phyloP scores from a whole-genome alignment of 208 protist species.

The Willaertia magna region DNA sequence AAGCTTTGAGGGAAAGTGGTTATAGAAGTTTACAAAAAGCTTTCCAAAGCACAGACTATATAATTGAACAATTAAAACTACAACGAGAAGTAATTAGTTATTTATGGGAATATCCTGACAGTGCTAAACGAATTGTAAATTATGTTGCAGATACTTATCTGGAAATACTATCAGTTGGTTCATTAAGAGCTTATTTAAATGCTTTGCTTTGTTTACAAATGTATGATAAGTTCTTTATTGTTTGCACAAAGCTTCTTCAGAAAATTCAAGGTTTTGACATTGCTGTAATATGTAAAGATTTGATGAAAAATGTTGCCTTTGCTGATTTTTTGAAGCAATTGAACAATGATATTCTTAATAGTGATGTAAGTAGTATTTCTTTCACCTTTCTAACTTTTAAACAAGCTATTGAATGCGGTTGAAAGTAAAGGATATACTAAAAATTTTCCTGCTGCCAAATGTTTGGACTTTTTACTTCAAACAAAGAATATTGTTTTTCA shows the following conservation, averaged over 20 bases:
- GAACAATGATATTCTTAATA: neutral
- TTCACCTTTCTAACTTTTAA: neutral
- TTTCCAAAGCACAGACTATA: neutral
- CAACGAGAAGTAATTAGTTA: slow-evolving; percentile 2
- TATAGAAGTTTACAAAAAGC: neutral
- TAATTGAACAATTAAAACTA: neutral
- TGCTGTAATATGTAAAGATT: neutral
- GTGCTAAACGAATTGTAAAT: neutral
- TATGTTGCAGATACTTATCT: neutral
- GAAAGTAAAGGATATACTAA: neutral
- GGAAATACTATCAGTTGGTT: neutral
- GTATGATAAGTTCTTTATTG: neutral
- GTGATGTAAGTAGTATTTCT: neutral
- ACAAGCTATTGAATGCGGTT: neutral
- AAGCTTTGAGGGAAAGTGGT: neutral
- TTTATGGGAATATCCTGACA: neutral
- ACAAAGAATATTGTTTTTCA: neutral
- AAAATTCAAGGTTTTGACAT: neutral
- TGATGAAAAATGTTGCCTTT: neutral
- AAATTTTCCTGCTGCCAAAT: neutral
- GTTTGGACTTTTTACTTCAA: neutral
- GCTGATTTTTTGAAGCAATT: neutral
- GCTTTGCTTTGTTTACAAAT: neutral
- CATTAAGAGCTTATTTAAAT: neutral
- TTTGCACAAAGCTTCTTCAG: neutral